Evolutionary conservation across 73 alveolate species (phyloP), one percentile per base, ranked within the genome.

Genomic region (Stentor coeruleus): DNA sequence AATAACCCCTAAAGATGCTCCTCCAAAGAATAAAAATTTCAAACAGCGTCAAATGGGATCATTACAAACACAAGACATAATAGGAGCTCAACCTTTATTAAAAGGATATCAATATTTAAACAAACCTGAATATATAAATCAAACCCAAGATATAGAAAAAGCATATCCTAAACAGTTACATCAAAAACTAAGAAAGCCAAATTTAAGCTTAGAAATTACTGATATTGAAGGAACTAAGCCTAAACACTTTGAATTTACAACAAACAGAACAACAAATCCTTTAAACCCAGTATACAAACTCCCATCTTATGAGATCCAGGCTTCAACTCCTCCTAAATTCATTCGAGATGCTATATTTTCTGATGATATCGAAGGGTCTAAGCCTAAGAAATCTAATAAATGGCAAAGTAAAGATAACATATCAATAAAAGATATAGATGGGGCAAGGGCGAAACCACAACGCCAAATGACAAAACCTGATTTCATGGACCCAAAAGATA

Each of bases 321-420:
- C 97, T 11, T 87, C 92, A 0, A 91, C 93, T 37, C 92, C 95
- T 36, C 98, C 99, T 2, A 96, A 95, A 77, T 97, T 96, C 93
- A 94, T 97, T 39, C 87, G 99, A 85, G 99, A 97, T 83, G 81
- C 90, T 40, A 89, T 94, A 76, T 89, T 91, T 72, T 87, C 89
- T 35, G 88, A 90, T 37, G 99, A 96, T 83, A 96, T 97, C 55
- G 91, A 94, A 84, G 99, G 99, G 2, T 94, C 98, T 15, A 85
- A 91, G 74, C 99, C 99, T 0, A 58, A 84, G 49, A 37, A 84
- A 37, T 85, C 88, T 58, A 86, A 84, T 39, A 90, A 89, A 55
- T 93, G 91, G 88, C 79, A 86, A 41, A 94, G 96, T 0, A 90
- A 97, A 76, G 95, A 90, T 57, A 92, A 86, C 26, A 88, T 91